These are phyloP conservation scores for Asterophora parasitica DNA, from an alignment of 768 basidiomycete genomes.

Conservation along the genomic window DNA sequence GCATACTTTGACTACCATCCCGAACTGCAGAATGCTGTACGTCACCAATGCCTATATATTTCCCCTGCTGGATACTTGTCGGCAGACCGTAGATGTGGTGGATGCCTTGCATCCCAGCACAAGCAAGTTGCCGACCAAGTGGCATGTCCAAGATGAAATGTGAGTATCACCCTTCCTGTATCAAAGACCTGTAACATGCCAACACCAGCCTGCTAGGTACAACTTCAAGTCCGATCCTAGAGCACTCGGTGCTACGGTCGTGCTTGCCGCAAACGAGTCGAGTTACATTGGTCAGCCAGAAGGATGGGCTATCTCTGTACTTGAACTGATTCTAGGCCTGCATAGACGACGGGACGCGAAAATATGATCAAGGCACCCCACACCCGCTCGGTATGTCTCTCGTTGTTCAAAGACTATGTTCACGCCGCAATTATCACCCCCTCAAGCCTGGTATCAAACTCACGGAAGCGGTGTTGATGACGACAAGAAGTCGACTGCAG, in stretches of 20 bases:
- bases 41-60: conserved; percentile 16
- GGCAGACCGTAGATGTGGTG: conserved; percentile 56
- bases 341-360: conserved; percentile 42
- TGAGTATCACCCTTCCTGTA: conserved; percentile 23
- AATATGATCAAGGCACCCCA: conserved; percentile 63
- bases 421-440: neutral
- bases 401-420: neutral
- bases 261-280: conserved; percentile 62
- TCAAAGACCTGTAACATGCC: neutral
- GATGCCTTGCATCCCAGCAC: conserved; percentile 60
- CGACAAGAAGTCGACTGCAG: conserved; percentile 36
- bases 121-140: conserved; percentile 42
- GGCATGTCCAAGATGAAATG: conserved; percentile 60
- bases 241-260: conserved; percentile 51
- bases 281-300: conserved; percentile 48
- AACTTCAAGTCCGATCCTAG: conserved; percentile 73
- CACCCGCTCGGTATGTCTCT: conserved; percentile 66
- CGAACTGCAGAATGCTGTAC: conserved; percentile 56
- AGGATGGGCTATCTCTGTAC: neutral
- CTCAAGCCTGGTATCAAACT: conserved; percentile 79
- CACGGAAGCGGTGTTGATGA: conserved; percentile 59
- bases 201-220: conserved; percentile 38
- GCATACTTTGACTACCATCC: conserved; percentile 74
- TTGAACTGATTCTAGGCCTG: neutral
- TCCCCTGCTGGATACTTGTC: conserved; percentile 14